phyloP scores from a whole-genome alignment of 495 filamentous ascomycete genomes.

The Pyrenula massariospora region DNA sequence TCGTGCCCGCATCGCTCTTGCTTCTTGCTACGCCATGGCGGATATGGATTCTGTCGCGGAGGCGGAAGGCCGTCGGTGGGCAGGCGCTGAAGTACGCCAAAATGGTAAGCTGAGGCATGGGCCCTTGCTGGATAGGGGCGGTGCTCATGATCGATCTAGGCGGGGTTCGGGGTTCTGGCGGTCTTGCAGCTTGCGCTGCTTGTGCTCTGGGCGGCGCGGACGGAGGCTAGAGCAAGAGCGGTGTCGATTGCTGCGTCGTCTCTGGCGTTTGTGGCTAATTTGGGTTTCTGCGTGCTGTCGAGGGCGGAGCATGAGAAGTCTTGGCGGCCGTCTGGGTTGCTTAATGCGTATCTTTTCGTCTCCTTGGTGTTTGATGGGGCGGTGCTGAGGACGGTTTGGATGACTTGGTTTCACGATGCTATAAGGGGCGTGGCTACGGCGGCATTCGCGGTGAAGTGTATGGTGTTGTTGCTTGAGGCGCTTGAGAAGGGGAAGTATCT shows the following conservation, averaged over 20 bases:
- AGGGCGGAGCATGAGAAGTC: constrained; percentile 44
- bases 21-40: constrained; percentile 34
- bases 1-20: constrained; percentile 36
- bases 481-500: constrained; percentile 41
- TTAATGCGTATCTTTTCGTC: constrained; percentile 48
- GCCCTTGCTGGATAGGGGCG: background rate
- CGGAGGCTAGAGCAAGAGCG: constrained; percentile 16
- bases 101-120: background rate
- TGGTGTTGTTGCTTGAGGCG: constrained; percentile 41
- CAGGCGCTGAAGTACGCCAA: background rate
- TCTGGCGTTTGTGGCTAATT: constrained; percentile 25
- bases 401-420: constrained; percentile 23
- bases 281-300: constrained; percentile 35
- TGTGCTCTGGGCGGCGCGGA: constrained; percentile 32
- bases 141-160: constrained; percentile 15
- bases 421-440: constrained; percentile 36
- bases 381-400: constrained; percentile 44
- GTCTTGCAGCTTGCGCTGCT: constrained; percentile 33
- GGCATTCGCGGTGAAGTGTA: constrained; percentile 31
- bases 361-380: constrained; percentile 48
- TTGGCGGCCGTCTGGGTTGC: constrained; percentile 44
- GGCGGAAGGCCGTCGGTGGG: constrained; percentile 29
- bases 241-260: constrained; percentile 35
- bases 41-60: constrained; percentile 28
- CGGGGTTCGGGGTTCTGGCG: constrained; percentile 25